Evolutionary conservation across 1,284 basidiomycete species (phyloP).

Genomic region (Polyporus tsugae): DNA sequence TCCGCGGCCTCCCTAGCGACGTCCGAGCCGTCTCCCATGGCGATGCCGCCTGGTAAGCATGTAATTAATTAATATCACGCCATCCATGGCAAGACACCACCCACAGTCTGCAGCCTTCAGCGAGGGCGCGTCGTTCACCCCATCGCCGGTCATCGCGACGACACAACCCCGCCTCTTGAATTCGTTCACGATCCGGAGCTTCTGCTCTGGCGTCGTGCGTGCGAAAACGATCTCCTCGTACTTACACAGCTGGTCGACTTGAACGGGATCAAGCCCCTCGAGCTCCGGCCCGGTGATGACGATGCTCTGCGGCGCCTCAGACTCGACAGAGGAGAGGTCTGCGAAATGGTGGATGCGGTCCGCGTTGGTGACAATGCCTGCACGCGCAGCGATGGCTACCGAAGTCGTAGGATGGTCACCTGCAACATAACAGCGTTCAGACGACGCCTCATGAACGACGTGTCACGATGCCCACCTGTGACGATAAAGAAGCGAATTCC

Average conservation of each 20-base stretch:
- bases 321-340: constrained; percentile 44
- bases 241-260: constrained; percentile 55
- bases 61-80: neutral
- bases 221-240: constrained; percentile 78
- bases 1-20: constrained; percentile 57
- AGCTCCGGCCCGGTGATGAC: constrained; percentile 61
- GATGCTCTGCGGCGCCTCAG: constrained; percentile 43
- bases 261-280: constrained; percentile 50
- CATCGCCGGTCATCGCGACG: constrained; percentile 70
- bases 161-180: constrained; percentile 58
- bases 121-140: constrained; percentile 75
- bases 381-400: constrained; percentile 63
- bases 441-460: neutral
- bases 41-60: constrained; percentile 50
- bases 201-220: constrained; percentile 76
- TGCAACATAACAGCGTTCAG: constrained; percentile 37
- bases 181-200: constrained; percentile 70
- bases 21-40: constrained; percentile 57
- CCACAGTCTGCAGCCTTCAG: constrained; percentile 56
- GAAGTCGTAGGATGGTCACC: constrained; percentile 60
- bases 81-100: constrained; percentile 47
- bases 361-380: constrained; percentile 62
- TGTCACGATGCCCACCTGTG: constrained; percentile 55
- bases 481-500: constrained; percentile 75
- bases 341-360: constrained; percentile 48